These are phyloP conservation scores for Pseudogymnoascus sp. DNA, from an alignment of 2,329 filamentous ascomycete species.

Conservation along the genomic window DNA sequence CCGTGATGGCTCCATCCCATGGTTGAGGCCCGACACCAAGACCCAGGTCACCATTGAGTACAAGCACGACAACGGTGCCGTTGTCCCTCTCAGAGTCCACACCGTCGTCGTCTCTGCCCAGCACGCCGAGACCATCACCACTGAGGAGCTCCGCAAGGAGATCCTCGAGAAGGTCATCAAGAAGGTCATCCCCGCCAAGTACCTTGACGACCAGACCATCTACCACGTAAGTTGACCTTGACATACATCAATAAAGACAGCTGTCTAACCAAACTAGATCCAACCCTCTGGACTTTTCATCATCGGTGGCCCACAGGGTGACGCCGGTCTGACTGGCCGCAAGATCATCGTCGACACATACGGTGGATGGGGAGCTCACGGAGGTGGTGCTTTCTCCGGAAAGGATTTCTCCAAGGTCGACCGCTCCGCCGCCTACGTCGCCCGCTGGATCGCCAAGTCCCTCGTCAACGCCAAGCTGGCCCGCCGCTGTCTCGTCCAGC, in stretches of 20 bases:
- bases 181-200: conserved; percentile 84
- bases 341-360: conserved; percentile 99
- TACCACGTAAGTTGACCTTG: conserved; percentile 65
- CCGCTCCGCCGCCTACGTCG: conserved; percentile 93
- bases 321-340: conserved; percentile 94
- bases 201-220: conserved; percentile 85
- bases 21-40: conserved; percentile 98
- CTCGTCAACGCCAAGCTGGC: conserved; percentile 81
- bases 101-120: conserved; percentile 96
- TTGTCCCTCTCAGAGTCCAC: conserved; percentile 86
- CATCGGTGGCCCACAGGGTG: conserved; percentile 98
- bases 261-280: conserved; percentile 42
- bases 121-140: conserved; percentile 80
- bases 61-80: conserved; percentile 89
- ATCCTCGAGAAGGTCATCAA: conserved; percentile 97
- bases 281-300: conserved; percentile 98
- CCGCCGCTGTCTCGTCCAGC: conserved; percentile 89
- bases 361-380: conserved; percentile 98
- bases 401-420: conserved; percentile 99
- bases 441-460: conserved; percentile 98
- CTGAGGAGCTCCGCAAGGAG: conserved; percentile 86
- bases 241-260: not conserved
- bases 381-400: conserved; percentile 99
- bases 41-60: conserved; percentile 99
- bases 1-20: conserved; percentile 77